phyloP scores from a whole-genome alignment of 345 rosid species.

The Euclidium syriacum region DNA sequence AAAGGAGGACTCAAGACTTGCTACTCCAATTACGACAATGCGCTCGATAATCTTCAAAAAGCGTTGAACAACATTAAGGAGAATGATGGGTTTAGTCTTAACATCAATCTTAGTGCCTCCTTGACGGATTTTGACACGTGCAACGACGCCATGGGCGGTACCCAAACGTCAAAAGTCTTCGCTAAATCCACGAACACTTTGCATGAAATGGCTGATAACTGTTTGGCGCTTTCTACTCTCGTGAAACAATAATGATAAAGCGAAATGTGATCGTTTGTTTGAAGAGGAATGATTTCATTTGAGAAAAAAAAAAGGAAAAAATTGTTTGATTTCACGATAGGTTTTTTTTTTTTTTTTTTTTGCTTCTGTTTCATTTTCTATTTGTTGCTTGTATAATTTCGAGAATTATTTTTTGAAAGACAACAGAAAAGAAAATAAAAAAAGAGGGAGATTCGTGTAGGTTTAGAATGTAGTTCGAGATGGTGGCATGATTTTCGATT shows the following conservation, averaged over 20 bases:
- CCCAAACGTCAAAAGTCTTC: background rate
- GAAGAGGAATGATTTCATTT: background rate
- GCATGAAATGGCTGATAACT: constrained; percentile 32
- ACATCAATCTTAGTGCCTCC: constrained; percentile 25
- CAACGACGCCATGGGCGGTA: constrained; percentile 19
- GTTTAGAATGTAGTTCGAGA: background rate
- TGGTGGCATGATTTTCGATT: background rate
- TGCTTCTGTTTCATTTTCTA: background rate
- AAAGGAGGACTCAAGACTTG: constrained; percentile 17
- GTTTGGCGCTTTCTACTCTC: constrained; percentile 23
- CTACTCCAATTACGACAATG: constrained; percentile 6
- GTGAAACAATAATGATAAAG: constrained; percentile 9
- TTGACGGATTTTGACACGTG: constrained; percentile 29
- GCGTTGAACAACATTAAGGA: constrained; percentile 21
- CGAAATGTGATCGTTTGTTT: background rate
- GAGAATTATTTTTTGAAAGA: background rate
- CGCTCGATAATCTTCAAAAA: constrained; percentile 18
- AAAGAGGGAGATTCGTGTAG: background rate
- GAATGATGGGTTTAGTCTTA: constrained; percentile 27
- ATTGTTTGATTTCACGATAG: background rate
- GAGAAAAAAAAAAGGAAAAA: background rate
- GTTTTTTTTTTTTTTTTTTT: background rate
- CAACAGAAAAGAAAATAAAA: background rate
- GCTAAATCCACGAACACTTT: constrained; percentile 6
- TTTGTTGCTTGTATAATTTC: background rate